Base-by-base conservation (phyloP, 1,284 basidiomycete genomes). In the Butyriboletus appendiculatus region DNA sequence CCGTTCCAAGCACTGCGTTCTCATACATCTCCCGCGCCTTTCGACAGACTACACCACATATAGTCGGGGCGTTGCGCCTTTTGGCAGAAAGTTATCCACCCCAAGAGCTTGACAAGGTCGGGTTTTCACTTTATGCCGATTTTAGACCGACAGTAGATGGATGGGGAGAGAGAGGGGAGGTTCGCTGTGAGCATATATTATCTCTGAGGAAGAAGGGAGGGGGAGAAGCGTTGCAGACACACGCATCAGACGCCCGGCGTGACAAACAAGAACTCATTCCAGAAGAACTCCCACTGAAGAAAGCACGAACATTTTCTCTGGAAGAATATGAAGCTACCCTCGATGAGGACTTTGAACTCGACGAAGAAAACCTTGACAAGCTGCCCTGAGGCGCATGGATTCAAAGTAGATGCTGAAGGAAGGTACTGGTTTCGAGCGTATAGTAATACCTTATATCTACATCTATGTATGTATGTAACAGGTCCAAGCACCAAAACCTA, bases 1-100 rank as follows among this genome's bases (percentile, higher is more conserved):
- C 88, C 10, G 76, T 81, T 44, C 95, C 96, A 1, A 79, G 81
- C 42, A 73, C 80, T 47, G 90, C 92, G 3, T 94, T 86, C 65
- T 79, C 83, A 0, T 97, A 96, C 70, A 87, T 96, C 57, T 85
- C 85, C n/a, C 82, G 84, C 20, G 79, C 90, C 2, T 84, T 96
- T 62, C 81, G 85, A 52, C 88, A 92, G 67, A 89, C 86, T 4
- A 81, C 86, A 8, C 84, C 90, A 1, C 75, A 84, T 60, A 76
- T 95, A 35, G 71, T 94, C 11, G 93, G 94, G n/a, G 86, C 93
- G 2, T 74, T 96, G 65, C 83, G 85, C 50, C 76, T 96, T 16
- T 79, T 96, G 26, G 90, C 90, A 1, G 73, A 80, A 34, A 89
- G 84, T 52, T 94, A 86, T 61, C 52, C 76, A 8, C 76, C 84